phyloP scores from a whole-genome alignment of 2,329 filamentous ascomycete species.

The Gliomastix tumulicola region DNA sequence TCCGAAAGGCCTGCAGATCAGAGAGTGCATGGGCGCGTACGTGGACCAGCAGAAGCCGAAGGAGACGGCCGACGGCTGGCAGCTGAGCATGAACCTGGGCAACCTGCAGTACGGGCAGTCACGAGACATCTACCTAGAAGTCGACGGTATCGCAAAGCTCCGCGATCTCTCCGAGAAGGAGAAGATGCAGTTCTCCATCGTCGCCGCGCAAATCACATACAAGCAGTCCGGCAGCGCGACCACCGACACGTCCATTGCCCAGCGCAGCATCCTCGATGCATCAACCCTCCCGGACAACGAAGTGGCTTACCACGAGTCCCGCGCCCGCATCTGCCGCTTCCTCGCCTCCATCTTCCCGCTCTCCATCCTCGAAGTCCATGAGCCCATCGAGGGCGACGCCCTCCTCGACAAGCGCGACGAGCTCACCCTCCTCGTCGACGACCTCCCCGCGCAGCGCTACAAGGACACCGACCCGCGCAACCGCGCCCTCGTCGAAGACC shows the following conservation, averaged over 20 bases:
- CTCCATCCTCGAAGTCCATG: conserved; percentile 26
- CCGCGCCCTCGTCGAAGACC: conserved; percentile 39
- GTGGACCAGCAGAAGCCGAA: conserved; percentile 24
- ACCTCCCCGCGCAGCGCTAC: conserved; percentile 24
- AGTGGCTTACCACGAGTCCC: conserved; percentile 44
- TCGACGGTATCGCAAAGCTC: conserved; percentile 3
- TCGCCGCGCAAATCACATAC: conserved; percentile 28
- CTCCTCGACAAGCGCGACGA: conserved; percentile 8
- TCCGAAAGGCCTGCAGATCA: conserved; percentile 23
- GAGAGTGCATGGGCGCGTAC: conserved; percentile 28
- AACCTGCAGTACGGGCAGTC: conserved; percentile 56
- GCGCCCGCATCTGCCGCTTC: conserved; percentile 41
- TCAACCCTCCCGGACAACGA: conserved; percentile 20
- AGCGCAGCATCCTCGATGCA: conserved; percentile 6
- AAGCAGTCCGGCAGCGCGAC: neutral
- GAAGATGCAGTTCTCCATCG: conserved; percentile 7
- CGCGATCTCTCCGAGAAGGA: conserved; percentile 1
- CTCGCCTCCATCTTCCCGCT: conserved; percentile 37
- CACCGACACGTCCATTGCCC: neutral
- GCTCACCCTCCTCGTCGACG: conserved; percentile 20
- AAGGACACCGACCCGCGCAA: conserved; percentile 33
- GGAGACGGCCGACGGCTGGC: conserved; percentile 6
- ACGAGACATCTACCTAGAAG: conserved; percentile 43
- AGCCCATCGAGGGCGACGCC: neutral
- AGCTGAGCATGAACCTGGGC: conserved; percentile 33